Conservation (phyloP, 2,329 filamentous ascomycete genomes). For the Sarocladium oryzae region DNA sequence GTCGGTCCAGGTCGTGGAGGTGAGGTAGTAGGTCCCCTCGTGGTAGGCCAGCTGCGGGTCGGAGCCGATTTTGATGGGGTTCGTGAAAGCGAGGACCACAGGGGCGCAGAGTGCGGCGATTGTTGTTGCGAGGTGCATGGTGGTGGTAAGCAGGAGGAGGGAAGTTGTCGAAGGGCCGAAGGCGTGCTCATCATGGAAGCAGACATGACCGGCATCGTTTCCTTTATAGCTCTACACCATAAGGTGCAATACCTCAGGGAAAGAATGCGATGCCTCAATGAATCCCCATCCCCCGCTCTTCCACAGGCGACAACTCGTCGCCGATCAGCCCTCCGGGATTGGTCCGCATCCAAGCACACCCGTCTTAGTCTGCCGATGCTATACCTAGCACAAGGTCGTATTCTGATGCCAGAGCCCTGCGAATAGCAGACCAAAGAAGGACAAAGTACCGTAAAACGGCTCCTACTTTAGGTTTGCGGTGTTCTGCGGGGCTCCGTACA, state of each 20-base stretch:
- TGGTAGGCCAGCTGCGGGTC: constrained; percentile 11
- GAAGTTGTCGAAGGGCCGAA: not conserved
- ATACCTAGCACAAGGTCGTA: not conserved
- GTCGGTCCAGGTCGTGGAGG: constrained; percentile 15
- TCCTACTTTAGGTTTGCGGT: too few species aligned
- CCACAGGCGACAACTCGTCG: not conserved
- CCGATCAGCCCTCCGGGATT: not conserved
- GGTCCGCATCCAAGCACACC: not conserved
- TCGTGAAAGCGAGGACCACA: constrained; percentile 9
- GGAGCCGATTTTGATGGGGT: constrained; percentile 11
- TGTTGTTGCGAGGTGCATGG: too few species aligned
- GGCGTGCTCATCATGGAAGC: too few species aligned
- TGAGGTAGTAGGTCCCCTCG: constrained; percentile 15
- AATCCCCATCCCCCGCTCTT: not conserved
- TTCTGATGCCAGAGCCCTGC: not conserved
- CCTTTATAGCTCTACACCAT: too few species aligned
- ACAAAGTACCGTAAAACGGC: too few species aligned
- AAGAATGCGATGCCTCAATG: too few species aligned
- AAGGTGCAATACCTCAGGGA: too few species aligned
- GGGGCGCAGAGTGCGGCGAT: not conserved
- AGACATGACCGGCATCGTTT: too few species aligned
- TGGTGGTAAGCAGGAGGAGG: not conserved
- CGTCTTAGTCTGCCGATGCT: not conserved
- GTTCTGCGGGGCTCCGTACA: too few species aligned
- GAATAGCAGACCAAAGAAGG: too few species aligned